These are phyloP conservation scores for Penicillium antarcticum DNA, from an alignment of 495 filamentous ascomycete genomes.

Conservation along the genomic window DNA sequence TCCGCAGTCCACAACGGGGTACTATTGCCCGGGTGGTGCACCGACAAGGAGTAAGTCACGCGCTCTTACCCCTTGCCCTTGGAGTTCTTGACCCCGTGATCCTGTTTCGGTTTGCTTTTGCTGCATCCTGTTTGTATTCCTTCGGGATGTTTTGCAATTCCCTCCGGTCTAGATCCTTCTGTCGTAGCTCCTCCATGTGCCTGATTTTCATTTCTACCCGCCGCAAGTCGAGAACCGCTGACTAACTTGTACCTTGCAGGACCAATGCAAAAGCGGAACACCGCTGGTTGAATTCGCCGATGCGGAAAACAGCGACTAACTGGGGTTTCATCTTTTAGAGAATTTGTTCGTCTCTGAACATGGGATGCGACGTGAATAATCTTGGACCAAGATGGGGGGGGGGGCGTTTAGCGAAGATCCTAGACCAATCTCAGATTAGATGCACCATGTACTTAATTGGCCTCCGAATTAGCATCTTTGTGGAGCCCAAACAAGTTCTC, in stretches of 20 bases:
- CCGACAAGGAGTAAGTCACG: slow-evolving; percentile 73
- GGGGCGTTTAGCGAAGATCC: neutral
- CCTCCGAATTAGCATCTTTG: neutral
- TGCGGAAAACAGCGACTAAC: neutral
- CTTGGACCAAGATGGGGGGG: too few relatives aligned
- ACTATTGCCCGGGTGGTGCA: slow-evolving; percentile 80
- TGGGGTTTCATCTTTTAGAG: too few relatives aligned
- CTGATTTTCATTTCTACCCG: neutral
- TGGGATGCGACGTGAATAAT: too few relatives aligned
- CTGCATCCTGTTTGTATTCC: slow-evolving; percentile 2
- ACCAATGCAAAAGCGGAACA: slow-evolving; percentile 58
- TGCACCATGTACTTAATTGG: too few relatives aligned
- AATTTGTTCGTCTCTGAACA: too few relatives aligned
- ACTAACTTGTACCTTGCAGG: slow-evolving; percentile 41
- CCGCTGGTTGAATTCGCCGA: slow-evolving; percentile 53
- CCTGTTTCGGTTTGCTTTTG: neutral
- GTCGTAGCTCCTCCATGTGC: too few relatives aligned
- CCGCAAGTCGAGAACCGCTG: neutral
- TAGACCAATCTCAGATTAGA: neutral
- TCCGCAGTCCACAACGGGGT: slow-evolving; percentile 82
- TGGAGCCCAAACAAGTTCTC: neutral
- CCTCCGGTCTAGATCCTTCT: neutral
- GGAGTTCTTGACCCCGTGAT: neutral
- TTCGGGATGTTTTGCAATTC: neutral
- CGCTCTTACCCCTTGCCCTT: neutral